Evolutionary conservation across 306 rosid species (phyloP).

Genomic region (Betula pendula): DNA sequence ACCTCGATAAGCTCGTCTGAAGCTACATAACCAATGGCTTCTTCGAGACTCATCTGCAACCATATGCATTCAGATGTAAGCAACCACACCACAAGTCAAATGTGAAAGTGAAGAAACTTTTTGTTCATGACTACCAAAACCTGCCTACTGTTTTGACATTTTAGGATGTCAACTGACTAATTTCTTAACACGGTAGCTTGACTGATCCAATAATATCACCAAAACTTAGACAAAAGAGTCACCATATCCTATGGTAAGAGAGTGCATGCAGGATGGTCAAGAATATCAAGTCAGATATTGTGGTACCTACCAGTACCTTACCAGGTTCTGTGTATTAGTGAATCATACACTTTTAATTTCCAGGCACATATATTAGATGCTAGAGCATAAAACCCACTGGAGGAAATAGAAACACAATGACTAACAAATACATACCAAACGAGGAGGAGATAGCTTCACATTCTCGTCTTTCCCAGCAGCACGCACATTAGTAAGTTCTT

Average conservation of each 20-base stretch:
- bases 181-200: background rate
- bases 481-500: slow-evolving; percentile 77
- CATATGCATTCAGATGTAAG: slow-evolving; percentile 35
- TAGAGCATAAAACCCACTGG: background rate
- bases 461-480: slow-evolving; percentile 78
- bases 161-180: background rate
- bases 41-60: slow-evolving; percentile 92
- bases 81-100: slow-evolving; percentile 4
- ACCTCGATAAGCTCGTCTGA: slow-evolving; percentile 98
- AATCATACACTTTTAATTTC: background rate
- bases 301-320: background rate
- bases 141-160: background rate
- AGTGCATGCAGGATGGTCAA: background rate
- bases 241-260: background rate
- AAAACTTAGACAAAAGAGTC: background rate
- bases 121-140: background rate
- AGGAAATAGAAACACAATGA: slow-evolving; percentile 6
- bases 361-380: background rate
- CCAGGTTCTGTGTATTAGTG: background rate
- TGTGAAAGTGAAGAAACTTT: background rate
- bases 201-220: background rate
- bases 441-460: slow-evolving; percentile 90
- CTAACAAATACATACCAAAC: slow-evolving; percentile 65
- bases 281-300: background rate
- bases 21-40: slow-evolving; percentile 96